Evolutionary conservation across 495 filamentous ascomycete species (phyloP).

Genomic region (Schizothecium vesticola): DNA sequence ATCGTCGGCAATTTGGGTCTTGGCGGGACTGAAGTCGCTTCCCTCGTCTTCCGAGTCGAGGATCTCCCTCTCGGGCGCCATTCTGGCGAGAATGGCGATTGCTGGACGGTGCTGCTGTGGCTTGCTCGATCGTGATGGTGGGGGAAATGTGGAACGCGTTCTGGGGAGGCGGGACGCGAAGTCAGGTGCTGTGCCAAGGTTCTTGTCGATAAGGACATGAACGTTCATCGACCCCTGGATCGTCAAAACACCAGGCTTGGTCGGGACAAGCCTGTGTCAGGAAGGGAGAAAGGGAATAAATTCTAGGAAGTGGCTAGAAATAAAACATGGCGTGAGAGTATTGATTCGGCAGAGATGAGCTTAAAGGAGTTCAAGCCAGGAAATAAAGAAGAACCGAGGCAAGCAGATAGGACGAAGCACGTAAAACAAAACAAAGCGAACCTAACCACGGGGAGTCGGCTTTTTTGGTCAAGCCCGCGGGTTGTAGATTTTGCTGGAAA

Average conservation of each 20-base stretch:
- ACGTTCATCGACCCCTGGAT: neutral
- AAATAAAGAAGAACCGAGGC: no score
- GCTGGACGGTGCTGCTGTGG: neutral
- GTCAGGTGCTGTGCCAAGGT: neutral
- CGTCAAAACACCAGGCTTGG: neutral
- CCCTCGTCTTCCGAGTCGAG: slow-evolving; percentile 31
- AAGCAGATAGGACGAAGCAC: no score
- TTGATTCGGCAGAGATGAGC: no score
- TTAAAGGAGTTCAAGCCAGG: no score
- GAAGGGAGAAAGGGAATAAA: neutral
- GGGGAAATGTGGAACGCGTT: neutral
- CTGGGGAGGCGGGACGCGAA: neutral
- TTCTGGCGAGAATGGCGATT: neutral
- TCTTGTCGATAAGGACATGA: neutral
- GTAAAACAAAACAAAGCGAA: neutral
- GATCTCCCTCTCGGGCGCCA: slow-evolving; percentile 22
- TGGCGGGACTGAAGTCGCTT: slow-evolving; percentile 18
- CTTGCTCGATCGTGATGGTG: neutral
- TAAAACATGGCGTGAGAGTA: neutral
- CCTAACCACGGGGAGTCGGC: no score
- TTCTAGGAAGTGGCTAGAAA: neutral
- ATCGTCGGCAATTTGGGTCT: neutral
- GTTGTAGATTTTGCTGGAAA: neutral
- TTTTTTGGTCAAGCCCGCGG: neutral
- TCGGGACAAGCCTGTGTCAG: neutral